Base-by-base conservation (phyloP, 805 yeast genomes). In the Candida broadrunensis region DNA sequence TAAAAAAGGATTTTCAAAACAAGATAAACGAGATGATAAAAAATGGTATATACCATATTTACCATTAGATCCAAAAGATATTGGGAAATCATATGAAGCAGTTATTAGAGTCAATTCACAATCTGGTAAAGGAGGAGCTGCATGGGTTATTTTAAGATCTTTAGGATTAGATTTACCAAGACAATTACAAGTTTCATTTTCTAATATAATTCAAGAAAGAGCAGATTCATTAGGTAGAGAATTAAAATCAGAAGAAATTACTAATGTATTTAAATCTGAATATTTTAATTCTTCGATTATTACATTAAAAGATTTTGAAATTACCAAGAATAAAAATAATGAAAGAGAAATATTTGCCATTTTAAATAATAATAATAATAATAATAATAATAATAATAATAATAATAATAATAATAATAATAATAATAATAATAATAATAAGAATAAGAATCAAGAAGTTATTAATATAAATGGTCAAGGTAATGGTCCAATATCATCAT, bases 51-150 rank as follows among this genome's bases (percentile, higher is more conserved):
- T 84, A 49, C 91, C 91, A 41, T 84, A 84, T 70, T 70, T 84
- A 56, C 89, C 91, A 45, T 73, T 84, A 60, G 91, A 84, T 68
- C 91, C 91, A 52, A 73, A 81, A 63, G 91, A 84, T 61, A 80
- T 84, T 51, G 91, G 91, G 42, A 75, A 88, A 70, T 83, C 75
- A 51, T 84, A 84, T 61, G 91, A 84, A 67, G 90, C 89, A 40
- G 86, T 84, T 43, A 84, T 84, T 57, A 75, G 91, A 71, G 90
- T 84, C 54, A 84, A 84, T 67, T 84, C 91, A 17, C 91, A 84
- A 67, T 81, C 88, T n/a, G 91, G 91, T 62, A 84, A 84, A 63
- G 91, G 91, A 58, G 91, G 91, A 63, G 88, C 90, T 35, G 88
- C 90, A 17, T 84, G 91, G 91, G 80, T 84, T 42, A 73, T 84